Percentiles rank a stretch among this genome's conserved stretches.
phyloP scores from a whole-genome alignment of 169 alveolate genomes.

The Eimeria sp. region DNA sequence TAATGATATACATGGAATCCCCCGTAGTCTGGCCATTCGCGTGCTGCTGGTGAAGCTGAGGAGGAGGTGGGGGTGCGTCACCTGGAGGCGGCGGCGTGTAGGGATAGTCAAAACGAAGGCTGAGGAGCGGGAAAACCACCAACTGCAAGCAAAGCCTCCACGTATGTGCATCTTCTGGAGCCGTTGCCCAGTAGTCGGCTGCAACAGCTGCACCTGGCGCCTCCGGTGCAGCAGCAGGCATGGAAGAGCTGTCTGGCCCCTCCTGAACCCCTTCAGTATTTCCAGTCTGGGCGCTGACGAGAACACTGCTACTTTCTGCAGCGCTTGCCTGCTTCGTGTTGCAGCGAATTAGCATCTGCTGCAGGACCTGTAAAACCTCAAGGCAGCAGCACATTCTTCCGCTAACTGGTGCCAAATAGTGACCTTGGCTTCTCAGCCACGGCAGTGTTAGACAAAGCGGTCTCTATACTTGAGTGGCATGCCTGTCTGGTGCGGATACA shows the following conservation, averaged over 20 bases:
- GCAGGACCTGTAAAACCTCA: constrained; percentile 22
- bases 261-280: neutral
- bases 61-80: constrained; percentile 69
- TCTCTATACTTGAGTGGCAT: neutral
- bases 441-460: neutral
- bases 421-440: neutral
- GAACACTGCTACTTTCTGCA: neutral
- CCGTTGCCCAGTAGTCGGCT: constrained; percentile 44
- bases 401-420: neutral
- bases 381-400: constrained; percentile 18
- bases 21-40: constrained; percentile 22
- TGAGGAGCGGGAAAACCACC: constrained; percentile 79
- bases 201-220: constrained; percentile 45
- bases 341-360: constrained; percentile 59
- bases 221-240: neutral
- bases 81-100: constrained; percentile 69
- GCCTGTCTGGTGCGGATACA: neutral
- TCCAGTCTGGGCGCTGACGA: neutral
- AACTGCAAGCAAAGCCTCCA: constrained; percentile 75
- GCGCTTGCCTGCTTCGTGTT: constrained; percentile 23
- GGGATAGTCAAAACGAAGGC: constrained; percentile 78
- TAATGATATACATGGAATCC: neutral
- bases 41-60: constrained; percentile 61
- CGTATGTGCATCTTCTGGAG: constrained; percentile 44
- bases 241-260: neutral